Conservation (phyloP, 2,329 filamentous ascomycete genomes). For the Aspergillus aculeatinus region DNA sequence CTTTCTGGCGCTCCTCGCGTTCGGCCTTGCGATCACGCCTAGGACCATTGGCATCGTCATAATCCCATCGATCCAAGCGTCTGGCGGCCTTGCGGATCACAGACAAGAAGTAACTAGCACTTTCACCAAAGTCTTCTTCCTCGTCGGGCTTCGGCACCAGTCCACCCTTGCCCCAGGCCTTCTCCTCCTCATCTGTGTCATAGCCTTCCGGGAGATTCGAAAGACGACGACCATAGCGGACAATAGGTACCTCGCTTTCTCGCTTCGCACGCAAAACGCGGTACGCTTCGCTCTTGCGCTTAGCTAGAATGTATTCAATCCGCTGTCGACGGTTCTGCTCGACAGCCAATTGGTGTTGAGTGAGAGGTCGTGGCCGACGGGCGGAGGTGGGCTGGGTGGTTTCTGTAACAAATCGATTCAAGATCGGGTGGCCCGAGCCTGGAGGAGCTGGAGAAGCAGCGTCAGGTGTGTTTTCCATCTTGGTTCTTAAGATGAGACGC, state of each 20-base stretch:
- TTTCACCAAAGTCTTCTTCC: constrained; percentile 50
- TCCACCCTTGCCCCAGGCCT: constrained; percentile 45
- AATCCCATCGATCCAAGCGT: constrained; percentile 48
- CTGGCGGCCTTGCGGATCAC: constrained; percentile 44
- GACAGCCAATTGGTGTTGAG: constrained; percentile 51
- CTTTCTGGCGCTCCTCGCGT: constrained; percentile 39
- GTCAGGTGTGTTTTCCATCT: constrained; percentile 44
- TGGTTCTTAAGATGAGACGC: constrained; percentile 47
- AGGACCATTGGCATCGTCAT: constrained; percentile 41
- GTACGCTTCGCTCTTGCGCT: constrained; percentile 42
- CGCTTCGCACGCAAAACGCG: constrained; percentile 39
- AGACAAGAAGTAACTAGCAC: constrained; percentile 46
- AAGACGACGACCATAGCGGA: constrained; percentile 43
- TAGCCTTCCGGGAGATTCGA: constrained; percentile 46
- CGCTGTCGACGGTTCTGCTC: constrained; percentile 50
- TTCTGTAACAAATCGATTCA: constrained; percentile 42
- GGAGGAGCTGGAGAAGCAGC: constrained; percentile 45
- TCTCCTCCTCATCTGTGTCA: constrained; percentile 48
- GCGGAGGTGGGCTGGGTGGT: constrained; percentile 31
- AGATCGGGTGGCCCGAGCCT: constrained; percentile 41
- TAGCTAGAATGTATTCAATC: constrained; percentile 48
- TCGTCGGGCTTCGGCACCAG: constrained; percentile 42
- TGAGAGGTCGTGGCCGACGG: constrained; percentile 49
- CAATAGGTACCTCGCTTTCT: constrained; percentile 41
- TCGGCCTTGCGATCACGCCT: constrained; percentile 40